phyloP scores from a whole-genome alignment of 2,329 filamentous ascomycete species.

The Diaporthe ilicicola region DNA sequence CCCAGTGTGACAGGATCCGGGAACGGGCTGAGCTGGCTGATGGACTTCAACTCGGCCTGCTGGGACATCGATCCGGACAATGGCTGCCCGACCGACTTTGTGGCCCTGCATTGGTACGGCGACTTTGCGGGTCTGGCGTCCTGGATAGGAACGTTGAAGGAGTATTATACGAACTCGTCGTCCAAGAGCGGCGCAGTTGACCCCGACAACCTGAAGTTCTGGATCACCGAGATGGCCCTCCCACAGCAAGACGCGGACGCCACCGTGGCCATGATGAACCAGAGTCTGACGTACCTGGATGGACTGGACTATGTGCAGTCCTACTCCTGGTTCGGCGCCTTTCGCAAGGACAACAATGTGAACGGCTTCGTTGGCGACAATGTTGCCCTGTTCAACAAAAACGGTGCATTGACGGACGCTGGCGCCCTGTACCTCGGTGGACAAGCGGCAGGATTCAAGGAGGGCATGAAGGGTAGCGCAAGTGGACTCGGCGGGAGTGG shows the following conservation, averaged over 20 bases:
- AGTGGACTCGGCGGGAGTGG: neutral
- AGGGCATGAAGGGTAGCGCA: slow-evolving; percentile 40
- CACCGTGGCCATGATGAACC: slow-evolving; percentile 51
- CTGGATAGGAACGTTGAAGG: slow-evolving; percentile 46
- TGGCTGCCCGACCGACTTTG: slow-evolving; percentile 51
- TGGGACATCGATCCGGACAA: slow-evolving; percentile 45
- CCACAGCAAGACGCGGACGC: slow-evolving; percentile 44
- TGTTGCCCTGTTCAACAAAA: slow-evolving; percentile 47
- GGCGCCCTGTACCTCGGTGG: slow-evolving; percentile 51
- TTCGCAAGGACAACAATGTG: slow-evolving; percentile 47
- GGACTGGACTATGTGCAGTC: slow-evolving; percentile 43
- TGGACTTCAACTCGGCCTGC: slow-evolving; percentile 50
- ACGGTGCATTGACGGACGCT: slow-evolving; percentile 49
- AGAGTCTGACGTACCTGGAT: slow-evolving; percentile 48
- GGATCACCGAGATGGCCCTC: slow-evolving; percentile 52
- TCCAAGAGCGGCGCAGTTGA: slow-evolving; percentile 33
- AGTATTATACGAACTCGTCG: slow-evolving; percentile 43
- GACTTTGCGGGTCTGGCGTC: slow-evolving; percentile 45
- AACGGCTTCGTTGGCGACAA: slow-evolving; percentile 50
- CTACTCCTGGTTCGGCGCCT: slow-evolving; percentile 53
- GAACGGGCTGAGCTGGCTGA: slow-evolving; percentile 49
- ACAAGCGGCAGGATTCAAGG: slow-evolving; percentile 47
- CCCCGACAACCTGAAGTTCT: slow-evolving; percentile 40
- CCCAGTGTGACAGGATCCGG: slow-evolving; percentile 51
- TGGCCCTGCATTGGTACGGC: slow-evolving; percentile 53